Percentiles rank a stretch among this genome's conserved stretches.
Conservation (phyloP, 257 asterid genomes). For the Nicotiana obtusifolia region DNA sequence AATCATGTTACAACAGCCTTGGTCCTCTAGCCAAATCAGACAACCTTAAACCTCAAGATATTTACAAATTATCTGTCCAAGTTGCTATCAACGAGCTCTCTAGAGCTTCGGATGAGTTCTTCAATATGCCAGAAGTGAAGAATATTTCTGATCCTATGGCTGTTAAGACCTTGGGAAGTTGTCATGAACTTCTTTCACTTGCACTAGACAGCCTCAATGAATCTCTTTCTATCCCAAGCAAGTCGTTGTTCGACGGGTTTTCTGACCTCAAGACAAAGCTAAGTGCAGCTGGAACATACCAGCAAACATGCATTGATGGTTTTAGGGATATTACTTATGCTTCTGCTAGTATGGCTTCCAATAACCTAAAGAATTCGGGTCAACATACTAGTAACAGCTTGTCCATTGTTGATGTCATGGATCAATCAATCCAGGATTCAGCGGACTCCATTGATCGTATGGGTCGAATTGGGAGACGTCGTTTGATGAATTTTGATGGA, state of each 20-base stretch:
- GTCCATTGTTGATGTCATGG: conserved; percentile 15
- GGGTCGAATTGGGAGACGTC: conserved; percentile 15
- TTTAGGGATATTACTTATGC: background rate
- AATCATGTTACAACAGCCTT: conserved; percentile 36
- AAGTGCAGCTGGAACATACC: conserved; percentile 28
- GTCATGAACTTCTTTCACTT: conserved; percentile 36
- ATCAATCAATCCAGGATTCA: conserved; percentile 3
- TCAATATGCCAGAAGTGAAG: background rate
- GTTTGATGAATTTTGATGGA: conserved; percentile 11
- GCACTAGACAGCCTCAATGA: conserved; percentile 29
- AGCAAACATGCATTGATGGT: conserved; percentile 25
- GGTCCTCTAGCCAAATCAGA: conserved; percentile 25
- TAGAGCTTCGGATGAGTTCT: conserved; percentile 15
- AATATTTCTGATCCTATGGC: conserved; percentile 27
- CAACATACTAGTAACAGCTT: conserved; percentile 27
- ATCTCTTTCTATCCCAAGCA: conserved; percentile 7
- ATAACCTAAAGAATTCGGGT: conserved; percentile 18
- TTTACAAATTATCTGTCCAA: conserved; percentile 37
- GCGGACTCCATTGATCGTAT: background rate
- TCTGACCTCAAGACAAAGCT: conserved; percentile 26
- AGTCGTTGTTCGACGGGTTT: background rate
- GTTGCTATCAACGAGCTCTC: conserved; percentile 38
- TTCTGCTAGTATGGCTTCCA: background rate
- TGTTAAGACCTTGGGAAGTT: conserved; percentile 26
- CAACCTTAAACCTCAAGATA: conserved; percentile 26